Evolutionary conservation across 805 yeast species (phyloP), one percentile per base, ranked within the genome.

Genomic region (Starmerella davenportii): DNA sequence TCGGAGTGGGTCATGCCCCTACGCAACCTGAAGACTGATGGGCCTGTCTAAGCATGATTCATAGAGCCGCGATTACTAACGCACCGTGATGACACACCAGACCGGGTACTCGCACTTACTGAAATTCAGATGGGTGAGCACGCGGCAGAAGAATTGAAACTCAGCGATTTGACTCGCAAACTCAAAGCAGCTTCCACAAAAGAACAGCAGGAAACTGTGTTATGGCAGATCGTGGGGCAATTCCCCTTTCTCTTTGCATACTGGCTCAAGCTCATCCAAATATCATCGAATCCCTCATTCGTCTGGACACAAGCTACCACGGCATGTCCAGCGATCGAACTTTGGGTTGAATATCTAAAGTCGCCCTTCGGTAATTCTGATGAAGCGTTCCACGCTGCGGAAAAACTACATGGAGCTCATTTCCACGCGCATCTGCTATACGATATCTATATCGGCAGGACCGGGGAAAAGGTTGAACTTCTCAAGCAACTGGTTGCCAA

Each of bases 351-450:
- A 35, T 50, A 37, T 51, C 58, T 32, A 54, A 54, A 31, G 16
- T 19, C 37, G 54, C 54, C 30, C 36, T 53, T 34, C 49, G 64
- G 62, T 27, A 52, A 20, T 37, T 45, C 31, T 49, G 53, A 35
- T 5, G 39, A 34, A 3, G 46, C 55, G 13, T 76, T 74, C 43
- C 53, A 61, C 17, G 56, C 59, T 1, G 85, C 78, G 0, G 54
- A 69, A 2, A 46, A 51, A 3, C 45, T 58, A 5, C 65, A 76
- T 32, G 95, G 95, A 0, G 54, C 61, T 25, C 79, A 81, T 43
- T 90, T 79, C 57, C 61, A 76, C 46, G 69, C 92, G 1, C 85
- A 81, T 51, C 65, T 75, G 0, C 55, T 87, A 31, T 87, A 96
- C 96, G 93, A 85, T 53, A 63, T 66, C 41, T 74, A 71, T 44